Conservation (phyloP, 2,329 filamentous ascomycete genomes). For the Seiridium cupressi region DNA sequence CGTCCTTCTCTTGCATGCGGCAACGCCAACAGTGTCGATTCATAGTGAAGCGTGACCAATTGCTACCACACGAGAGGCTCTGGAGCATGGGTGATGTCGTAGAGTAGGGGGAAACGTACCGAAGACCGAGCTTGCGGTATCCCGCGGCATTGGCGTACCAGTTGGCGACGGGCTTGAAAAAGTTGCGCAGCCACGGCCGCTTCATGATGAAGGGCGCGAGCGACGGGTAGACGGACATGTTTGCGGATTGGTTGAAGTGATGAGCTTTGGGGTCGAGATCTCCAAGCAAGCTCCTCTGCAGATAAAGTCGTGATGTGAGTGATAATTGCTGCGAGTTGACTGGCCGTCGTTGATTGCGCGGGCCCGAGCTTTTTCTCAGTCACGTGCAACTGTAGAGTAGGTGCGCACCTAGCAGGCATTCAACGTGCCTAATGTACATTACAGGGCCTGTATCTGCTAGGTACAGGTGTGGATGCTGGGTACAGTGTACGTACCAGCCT, state of each 20-base stretch:
- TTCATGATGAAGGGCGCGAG: conserved; percentile 75
- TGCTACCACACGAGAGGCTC: not conserved
- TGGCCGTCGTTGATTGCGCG: not conserved
- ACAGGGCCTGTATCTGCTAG: too few relatives aligned
- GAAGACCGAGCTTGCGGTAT: conserved; percentile 90
- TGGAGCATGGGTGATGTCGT: not conserved
- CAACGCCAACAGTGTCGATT: too few relatives aligned
- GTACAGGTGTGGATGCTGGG: too few relatives aligned
- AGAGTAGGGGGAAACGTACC: conserved; percentile 50
- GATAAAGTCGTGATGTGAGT: conserved; percentile 11
- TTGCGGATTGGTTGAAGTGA: conserved; percentile 17
- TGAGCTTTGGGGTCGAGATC: not conserved
- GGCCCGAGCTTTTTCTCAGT: conserved; percentile 4
- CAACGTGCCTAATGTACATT: too few relatives aligned
- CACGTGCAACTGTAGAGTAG: not conserved
- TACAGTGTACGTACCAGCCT: too few relatives aligned
- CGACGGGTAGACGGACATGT: conserved; percentile 68
- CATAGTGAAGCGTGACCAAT: not conserved
- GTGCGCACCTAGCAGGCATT: too few relatives aligned
- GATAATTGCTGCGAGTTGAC: conserved; percentile 10
- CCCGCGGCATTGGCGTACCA: conserved; percentile 90
- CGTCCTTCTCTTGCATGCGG: too few relatives aligned
- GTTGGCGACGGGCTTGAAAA: conserved; percentile 77
- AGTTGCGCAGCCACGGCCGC: conserved; percentile 80
- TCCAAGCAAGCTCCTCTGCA: not conserved